Evolutionary conservation across 176 grass and related monocot species (phyloP), one percentile per base, ranked within the genome.

Genomic region (Elaeis guineensis): DNA sequence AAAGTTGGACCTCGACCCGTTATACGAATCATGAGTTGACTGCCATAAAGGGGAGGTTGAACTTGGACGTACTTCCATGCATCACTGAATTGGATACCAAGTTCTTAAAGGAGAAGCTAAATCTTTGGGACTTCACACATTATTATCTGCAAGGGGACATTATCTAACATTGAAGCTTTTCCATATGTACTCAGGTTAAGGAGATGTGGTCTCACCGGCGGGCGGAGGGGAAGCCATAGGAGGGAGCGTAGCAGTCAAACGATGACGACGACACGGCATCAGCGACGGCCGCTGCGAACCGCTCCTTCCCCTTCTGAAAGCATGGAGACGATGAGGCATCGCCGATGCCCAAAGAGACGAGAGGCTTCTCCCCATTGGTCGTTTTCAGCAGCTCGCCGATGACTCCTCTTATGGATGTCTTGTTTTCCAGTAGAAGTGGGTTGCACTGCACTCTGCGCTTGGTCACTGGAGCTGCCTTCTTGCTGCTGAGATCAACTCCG

Each of bases 221-320:
- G 5, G 87, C 73, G 17, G 63, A 73, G 51, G 93, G 78, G 67
- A 72, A 83, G 0, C 93, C 93, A 11, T 59, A 67, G 20, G 87
- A 89, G 8, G 83, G 87, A n/a, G 87, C 75, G 56, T 97, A 97
- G 78, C 87, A 85, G 69, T 97, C 93, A 29, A 91, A 80, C 0
- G 29, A 24, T 7, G 78, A 75, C 3, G 93, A 85, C 14, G 35
- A 65, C 29, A 66, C 87, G 1, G 67, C 61, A 21, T 1, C 51
- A 18, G 70, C 72, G 52, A 91, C 80, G 54, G 87, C 73, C 17
- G 77, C 59, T 15, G 73, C 82, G 3, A 78, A 62, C 30, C 91
- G 85, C 65, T 78, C 80, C 1, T 75, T 66, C 17, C 87, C 84
- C 19, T 57, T 55, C 15, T 79, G 81, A 73, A 97, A 97, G 75